A percentile compares a stretch with the other conserved stretches of the same genome.
Conservation (phyloP, 2,329 filamentous ascomycete species). For the Harringtonia aguacate region DNA sequence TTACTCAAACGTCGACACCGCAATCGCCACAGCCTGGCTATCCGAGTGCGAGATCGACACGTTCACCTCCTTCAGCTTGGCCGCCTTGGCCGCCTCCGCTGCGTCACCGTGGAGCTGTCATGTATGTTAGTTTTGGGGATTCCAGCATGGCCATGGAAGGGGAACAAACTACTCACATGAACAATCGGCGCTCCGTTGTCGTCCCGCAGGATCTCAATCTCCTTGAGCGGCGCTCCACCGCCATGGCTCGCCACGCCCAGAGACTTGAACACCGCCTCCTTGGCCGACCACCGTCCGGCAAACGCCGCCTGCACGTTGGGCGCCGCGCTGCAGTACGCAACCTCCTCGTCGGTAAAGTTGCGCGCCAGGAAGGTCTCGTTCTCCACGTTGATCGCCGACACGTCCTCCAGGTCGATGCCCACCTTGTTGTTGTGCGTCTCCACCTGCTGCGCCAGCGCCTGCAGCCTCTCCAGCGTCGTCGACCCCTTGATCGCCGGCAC, state of each 20-base stretch:
- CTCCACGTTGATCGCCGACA: constrained; percentile 77
- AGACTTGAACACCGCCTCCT: constrained; percentile 98
- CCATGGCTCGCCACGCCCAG: constrained; percentile 80
- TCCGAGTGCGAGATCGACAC: constrained; percentile 97
- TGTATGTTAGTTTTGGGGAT: neutral
- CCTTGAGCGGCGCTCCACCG: constrained; percentile 79
- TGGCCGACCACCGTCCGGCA: constrained; percentile 91
- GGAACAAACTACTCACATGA: constrained; percentile 48
- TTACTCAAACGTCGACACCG: constrained; percentile 65
- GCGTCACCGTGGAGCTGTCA: constrained; percentile 76
- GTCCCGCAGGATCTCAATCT: constrained; percentile 84
- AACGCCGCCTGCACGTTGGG: constrained; percentile 70
- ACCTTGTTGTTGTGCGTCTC: constrained; percentile 63
- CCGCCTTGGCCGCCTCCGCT: constrained; percentile 69
- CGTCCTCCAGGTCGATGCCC: constrained; percentile 87
- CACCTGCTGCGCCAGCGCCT: constrained; percentile 59
- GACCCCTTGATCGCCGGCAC: constrained; percentile 32
- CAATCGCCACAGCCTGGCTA: constrained; percentile 86
- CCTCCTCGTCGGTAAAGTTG: constrained; percentile 83
- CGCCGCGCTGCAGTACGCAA: constrained; percentile 70
- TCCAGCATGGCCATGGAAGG: neutral
- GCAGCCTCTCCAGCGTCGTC: constrained; percentile 64
- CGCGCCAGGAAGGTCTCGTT: constrained; percentile 91
- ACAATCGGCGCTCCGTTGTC: constrained; percentile 76
- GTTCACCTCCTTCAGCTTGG: constrained; percentile 76